phyloP scores from a whole-genome alignment of 106 monocot genomes.

The Dendrobium chrysotoxum region DNA sequence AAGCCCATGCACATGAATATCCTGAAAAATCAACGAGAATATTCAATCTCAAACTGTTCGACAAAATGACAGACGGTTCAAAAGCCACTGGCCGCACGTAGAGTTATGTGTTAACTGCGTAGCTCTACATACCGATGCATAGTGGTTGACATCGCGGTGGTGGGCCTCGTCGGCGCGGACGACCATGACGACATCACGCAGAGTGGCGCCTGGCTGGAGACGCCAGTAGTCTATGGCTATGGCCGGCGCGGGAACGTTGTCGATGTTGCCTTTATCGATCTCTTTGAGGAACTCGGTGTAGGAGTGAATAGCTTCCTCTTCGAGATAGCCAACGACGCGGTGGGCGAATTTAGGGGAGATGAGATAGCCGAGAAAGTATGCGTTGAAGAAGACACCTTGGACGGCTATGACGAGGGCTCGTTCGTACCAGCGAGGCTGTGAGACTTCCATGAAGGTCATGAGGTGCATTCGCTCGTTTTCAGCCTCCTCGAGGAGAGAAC shows the following conservation, averaged over 20 bases:
- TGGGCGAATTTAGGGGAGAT: conserved; percentile 76
- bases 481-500: conserved; percentile 72
- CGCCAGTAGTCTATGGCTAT: conserved; percentile 89
- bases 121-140: conserved; percentile 34
- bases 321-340: conserved; percentile 70
- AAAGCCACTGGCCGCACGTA: no score
- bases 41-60: no score
- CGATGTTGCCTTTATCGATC: conserved; percentile 52
- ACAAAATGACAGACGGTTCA: neutral
- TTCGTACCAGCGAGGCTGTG: conserved; percentile 78
- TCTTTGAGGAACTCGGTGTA: conserved; percentile 77
- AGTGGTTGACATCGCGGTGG: conserved; percentile 93
- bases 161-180: conserved; percentile 85
- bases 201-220: conserved; percentile 37
- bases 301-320: conserved; percentile 87
- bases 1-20: conserved; percentile 28
- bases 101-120: no score
- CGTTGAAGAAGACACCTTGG: conserved; percentile 90
- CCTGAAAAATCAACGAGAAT: conserved; percentile 6
- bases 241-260: conserved; percentile 63
- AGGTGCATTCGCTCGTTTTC: conserved; percentile 92
- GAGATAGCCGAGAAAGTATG: conserved; percentile 74
- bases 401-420: conserved; percentile 67
- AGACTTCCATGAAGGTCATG: conserved; percentile 91
- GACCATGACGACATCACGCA: conserved; percentile 61